Evolutionary conservation across 1,284 basidiomycete species (phyloP), one percentile per base, ranked within the genome.

Genomic region (Polyporus tsugae): DNA sequence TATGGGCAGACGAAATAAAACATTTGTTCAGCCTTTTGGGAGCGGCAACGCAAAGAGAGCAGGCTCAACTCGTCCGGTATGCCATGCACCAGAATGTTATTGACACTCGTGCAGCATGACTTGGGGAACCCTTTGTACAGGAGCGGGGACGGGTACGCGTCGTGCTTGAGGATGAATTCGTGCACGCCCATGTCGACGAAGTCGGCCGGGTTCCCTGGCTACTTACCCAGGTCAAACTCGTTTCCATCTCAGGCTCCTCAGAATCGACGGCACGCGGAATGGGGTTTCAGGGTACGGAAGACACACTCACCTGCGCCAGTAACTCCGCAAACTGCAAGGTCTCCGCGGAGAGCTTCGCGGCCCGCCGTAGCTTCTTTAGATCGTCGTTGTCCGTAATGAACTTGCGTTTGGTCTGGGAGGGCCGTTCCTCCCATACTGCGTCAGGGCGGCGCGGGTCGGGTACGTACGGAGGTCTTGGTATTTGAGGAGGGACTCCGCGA

Each of bases 71-170:
- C 85, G 80, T 95, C 93, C n/a, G 95, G 94, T 69, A 95, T 94
- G 0, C 95, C 95, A 77, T 97, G 95, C 46, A 86, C 87, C 60
- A 95, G 86, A 59, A 95, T 83, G 73, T 98, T 98, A 77, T 98
- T 98, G 63, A 93, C 82, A 75, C 92, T 93, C 22, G 95, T 97
- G 77, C 95, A 97, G 74, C 94, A 94, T 41, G 95, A 93, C 72
- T 90, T 91, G 6, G 96, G 95, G 77, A 92, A 97, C 9, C 90
- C 91, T 35, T 86, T 84, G 79, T 97, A 98, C 0, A 86, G 86
- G 41, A 98, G 81, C 0, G 96, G 95, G 2, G 95, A 96, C 0
- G 96, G 96, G 78, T 98, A 98, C 38, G 94, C 95, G n/a, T 84
- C 85, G 68, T 85, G 82, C 0, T 82, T 78, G 46, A 94, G 74